These are phyloP conservation scores for Teratosphaeria viscida DNA, from an alignment of 2,329 filamentous ascomycete genomes.

Conservation along the genomic window DNA sequence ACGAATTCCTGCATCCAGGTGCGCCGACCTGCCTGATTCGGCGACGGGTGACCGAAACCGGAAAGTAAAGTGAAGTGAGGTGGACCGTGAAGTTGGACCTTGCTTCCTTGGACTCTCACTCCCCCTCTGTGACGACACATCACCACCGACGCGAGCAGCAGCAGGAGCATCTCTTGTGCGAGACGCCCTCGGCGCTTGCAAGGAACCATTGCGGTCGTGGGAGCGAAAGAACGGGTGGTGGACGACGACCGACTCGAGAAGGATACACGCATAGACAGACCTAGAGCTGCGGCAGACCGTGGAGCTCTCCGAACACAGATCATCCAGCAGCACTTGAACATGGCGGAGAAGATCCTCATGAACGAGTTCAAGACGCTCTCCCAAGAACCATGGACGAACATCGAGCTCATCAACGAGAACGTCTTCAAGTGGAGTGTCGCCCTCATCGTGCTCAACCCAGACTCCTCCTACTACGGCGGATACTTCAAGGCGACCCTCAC, in stretches of 20 bases:
- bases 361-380: constrained; percentile 71
- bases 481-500: constrained; percentile 88
- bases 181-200: background rate
- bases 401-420: constrained; percentile 74
- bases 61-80: background rate
- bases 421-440: constrained; percentile 81
- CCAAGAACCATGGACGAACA: constrained; percentile 89
- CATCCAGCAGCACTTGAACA: constrained; percentile 6
- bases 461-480: constrained; percentile 83
- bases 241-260: background rate
- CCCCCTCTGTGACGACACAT: background rate
- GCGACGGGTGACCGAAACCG: background rate
- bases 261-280: background rate
- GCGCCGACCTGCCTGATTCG: background rate
- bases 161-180: background rate
- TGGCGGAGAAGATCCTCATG: constrained; percentile 75
- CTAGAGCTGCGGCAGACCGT: background rate
- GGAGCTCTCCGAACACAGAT: background rate
- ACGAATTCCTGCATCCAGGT: too few relatives aligned
- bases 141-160: background rate
- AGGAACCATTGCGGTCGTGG: background rate
- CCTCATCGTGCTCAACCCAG: constrained; percentile 84
- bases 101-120: background rate
- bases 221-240: background rate
- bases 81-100: background rate